Conservation (phyloP, 2,329 filamentous ascomycete genomes). For the Penicillium corylophilum region DNA sequence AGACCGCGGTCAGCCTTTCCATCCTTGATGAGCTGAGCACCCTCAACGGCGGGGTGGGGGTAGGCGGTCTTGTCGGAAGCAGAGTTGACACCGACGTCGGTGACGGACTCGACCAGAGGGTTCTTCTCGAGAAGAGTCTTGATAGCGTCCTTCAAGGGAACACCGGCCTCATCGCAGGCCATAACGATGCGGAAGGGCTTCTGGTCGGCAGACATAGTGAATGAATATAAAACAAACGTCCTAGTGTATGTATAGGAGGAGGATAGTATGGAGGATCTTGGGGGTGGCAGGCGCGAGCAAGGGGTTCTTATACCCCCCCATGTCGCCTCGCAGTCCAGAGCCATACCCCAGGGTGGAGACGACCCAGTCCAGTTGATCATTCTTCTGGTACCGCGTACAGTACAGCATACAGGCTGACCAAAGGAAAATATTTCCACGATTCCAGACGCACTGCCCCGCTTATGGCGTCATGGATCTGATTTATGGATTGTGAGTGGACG, state of each 20-base stretch:
- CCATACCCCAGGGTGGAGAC: slow-evolving; percentile 7
- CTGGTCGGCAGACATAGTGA: slow-evolving; percentile 33
- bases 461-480: slow-evolving; percentile 22
- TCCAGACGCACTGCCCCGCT: slow-evolving; percentile 12
- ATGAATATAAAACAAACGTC: slow-evolving; percentile 1
- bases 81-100: slow-evolving; percentile 71
- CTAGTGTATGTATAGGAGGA: not conserved
- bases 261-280: not conserved
- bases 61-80: slow-evolving; percentile 75
- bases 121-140: slow-evolving; percentile 69
- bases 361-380: not conserved
- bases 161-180: slow-evolving; percentile 70
- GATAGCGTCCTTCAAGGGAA: slow-evolving; percentile 75
- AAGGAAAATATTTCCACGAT: too few relatives aligned
- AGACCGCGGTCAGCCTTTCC: slow-evolving; percentile 70
- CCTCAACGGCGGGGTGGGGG: slow-evolving; percentile 73
- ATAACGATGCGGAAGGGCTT: slow-evolving; percentile 59
- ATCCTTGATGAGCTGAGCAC: slow-evolving; percentile 55
- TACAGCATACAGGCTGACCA: too few relatives aligned
- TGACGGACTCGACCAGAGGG: slow-evolving; percentile 64
- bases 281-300: not conserved
- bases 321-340: not conserved
- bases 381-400: not conserved
- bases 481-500: slow-evolving; percentile 8
- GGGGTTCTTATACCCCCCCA: not conserved